Conservation (phyloP, 768 basidiomycete species). For the Hypholoma sublateritium region DNA sequence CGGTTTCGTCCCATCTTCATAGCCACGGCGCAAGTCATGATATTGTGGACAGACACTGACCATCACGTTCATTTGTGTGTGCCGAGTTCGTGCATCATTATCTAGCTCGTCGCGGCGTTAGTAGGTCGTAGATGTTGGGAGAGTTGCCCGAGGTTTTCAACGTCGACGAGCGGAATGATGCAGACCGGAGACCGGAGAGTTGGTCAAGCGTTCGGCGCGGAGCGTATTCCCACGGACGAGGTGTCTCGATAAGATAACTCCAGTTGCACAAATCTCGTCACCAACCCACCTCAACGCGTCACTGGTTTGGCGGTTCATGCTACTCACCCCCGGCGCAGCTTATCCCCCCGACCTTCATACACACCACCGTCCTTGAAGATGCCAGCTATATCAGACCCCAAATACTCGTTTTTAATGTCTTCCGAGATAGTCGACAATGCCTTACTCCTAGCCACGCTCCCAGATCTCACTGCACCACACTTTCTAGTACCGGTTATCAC, state of each 20-base stretch:
- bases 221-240: background rate
- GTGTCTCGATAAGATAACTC: background rate
- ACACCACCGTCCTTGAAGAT: background rate
- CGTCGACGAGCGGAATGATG: too few relatives aligned
- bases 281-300: background rate
- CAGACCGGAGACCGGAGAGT: too few relatives aligned
- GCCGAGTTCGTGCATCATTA: too few relatives aligned
- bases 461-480: conserved; percentile 48
- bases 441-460: conserved; percentile 57
- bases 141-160: too few relatives aligned
- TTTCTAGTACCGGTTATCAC: conserved; percentile 57
- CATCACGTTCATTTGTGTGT: too few relatives aligned
- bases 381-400: conserved; percentile 5
- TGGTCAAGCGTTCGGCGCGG: too few relatives aligned
- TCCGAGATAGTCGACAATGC: conserved; percentile 20
- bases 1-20: too few relatives aligned
- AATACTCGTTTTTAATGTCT: conserved; percentile 8
- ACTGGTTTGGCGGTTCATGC: background rate
- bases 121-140: too few relatives aligned
- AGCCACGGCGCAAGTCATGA: too few relatives aligned
- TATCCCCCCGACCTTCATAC: background rate
- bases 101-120: too few relatives aligned
- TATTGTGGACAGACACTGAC: too few relatives aligned
- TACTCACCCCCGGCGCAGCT: background rate
- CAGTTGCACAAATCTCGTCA: too few relatives aligned